Evolutionary conservation across 331 rosid genomes (phyloP).

Genomic region (Pyracantha coccinea): DNA sequence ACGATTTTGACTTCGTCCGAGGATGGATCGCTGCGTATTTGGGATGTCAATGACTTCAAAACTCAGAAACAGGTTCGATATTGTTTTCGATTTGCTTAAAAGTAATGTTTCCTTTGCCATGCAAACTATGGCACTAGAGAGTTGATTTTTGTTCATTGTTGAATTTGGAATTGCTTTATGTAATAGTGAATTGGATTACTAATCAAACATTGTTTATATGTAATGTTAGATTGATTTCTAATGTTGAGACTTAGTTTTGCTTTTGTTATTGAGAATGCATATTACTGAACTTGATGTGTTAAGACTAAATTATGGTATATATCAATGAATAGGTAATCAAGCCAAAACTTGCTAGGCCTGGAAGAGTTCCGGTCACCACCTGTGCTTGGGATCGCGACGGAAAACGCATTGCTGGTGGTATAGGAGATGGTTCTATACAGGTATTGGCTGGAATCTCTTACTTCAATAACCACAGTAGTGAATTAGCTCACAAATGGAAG

Average conservation of each 20-base stretch:
- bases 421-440: conserved; percentile 95
- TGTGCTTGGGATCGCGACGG: conserved; percentile 89
- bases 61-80: conserved; percentile 76
- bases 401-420: conserved; percentile 81
- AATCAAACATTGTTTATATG: not conserved
- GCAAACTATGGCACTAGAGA: not conserved
- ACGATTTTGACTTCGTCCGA: conserved; percentile 87
- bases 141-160: not conserved
- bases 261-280: not conserved
- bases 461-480: not conserved
- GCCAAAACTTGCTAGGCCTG: conserved; percentile 84
- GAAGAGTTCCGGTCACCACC: conserved; percentile 88
- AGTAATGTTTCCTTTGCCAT: not conserved
- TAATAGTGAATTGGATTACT: not conserved
- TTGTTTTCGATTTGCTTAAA: not conserved
- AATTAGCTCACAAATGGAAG: not conserved
- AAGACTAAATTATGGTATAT: not conserved
- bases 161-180: not conserved
- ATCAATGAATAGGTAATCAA: conserved; percentile 68
- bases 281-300: not conserved
- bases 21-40: conserved; percentile 90
- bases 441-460: conserved; percentile 24
- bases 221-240: not conserved
- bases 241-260: not conserved
- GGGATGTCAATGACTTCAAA: conserved; percentile 95